Evolutionary conservation across 2,329 filamentous ascomycete genomes (phyloP), one percentile per base, ranked within the genome.

Genomic region (Phialocephala sp.): DNA sequence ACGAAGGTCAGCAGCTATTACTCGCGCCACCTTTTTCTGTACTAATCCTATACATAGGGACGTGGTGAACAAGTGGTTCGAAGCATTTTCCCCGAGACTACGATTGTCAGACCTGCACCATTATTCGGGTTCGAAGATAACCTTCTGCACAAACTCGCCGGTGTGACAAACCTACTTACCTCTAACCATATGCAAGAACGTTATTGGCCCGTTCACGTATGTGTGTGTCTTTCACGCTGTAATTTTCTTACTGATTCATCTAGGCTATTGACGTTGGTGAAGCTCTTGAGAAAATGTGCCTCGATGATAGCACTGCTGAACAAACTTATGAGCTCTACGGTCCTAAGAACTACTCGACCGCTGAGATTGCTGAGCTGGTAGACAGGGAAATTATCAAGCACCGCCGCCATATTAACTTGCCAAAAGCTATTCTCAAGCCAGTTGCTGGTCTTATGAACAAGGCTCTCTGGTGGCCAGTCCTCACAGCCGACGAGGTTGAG

Each of bases 251-350:
- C 45, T 60, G 24, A 60, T 22, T 2, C 32, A 24, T 41, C 12
- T 50, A 93, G 91, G 92, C 87, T 55, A 94, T 95, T 74, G 95
- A 99, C 77, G 91, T 99, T 56, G 94, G 92, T 67, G 85, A 88
- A 74, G 95, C 93, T 57, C 87, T 99, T 15, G 94, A 98, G 82
- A 83, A 86, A 73, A 97, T 99, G 87, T 85, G 93, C 65, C 91
- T 93, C 76, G 94, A 98, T 76, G 95, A 99, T 79, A 91, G 80
- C 75, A 98, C 95, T 20, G 93, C 91, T 9, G 90, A 90, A 11
- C 89, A 98, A 81, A 99, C 94, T 0, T 99, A 86, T 75, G 95
- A 99, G 82, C 89, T 99, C 18, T 97, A 93, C 79, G 95, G 95
- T 2, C 94, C 95, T 55, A 95, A 90, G 80, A 87, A 97, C 76